Conservation (phyloP, 108 stramenopile species). For the Cyclostephanos invisitatus region DNA sequence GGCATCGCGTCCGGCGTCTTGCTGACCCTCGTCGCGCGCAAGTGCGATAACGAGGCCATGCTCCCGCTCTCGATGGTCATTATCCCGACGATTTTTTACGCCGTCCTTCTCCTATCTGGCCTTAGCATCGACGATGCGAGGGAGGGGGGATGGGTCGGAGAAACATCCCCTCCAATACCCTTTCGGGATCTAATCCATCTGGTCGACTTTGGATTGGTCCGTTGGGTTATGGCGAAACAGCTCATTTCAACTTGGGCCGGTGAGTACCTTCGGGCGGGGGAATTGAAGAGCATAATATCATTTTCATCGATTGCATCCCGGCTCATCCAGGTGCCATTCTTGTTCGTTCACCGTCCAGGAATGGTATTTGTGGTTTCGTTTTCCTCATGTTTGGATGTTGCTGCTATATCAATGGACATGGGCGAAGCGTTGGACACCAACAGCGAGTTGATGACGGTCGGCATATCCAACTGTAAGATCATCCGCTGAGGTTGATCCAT, state of each 20-base stretch:
- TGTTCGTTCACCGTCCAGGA: conserved; percentile 21
- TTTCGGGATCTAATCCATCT: conserved; percentile 66
- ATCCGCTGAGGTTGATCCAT: background rate
- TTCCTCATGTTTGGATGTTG: conserved; percentile 94
- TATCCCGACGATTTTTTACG: conserved; percentile 87
- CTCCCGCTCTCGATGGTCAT: conserved; percentile 84
- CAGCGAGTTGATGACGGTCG: conserved; percentile 89
- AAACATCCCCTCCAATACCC: conserved; percentile 70
- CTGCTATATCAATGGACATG: conserved; percentile 89
- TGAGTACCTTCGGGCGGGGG: background rate
- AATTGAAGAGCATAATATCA: background rate
- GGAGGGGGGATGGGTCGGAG: conserved; percentile 82
- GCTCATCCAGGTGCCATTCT: background rate
- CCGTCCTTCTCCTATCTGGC: conserved; percentile 50
- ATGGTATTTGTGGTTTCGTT: conserved; percentile 99
- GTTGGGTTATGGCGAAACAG: conserved; percentile 70
- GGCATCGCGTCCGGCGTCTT: conserved; percentile 80
- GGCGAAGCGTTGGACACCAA: conserved; percentile 93
- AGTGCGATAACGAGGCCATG: conserved; percentile 55
- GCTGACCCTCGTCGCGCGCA: conserved; percentile 65
- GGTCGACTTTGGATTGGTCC: conserved; percentile 68
- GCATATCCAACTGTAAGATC: conserved; percentile 85
- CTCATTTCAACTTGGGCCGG: conserved; percentile 83
- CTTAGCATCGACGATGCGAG: conserved; percentile 65
- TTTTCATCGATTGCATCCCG: background rate